Conservation (phyloP, 208 protist species). For the Blechomonas ayalai region DNA sequence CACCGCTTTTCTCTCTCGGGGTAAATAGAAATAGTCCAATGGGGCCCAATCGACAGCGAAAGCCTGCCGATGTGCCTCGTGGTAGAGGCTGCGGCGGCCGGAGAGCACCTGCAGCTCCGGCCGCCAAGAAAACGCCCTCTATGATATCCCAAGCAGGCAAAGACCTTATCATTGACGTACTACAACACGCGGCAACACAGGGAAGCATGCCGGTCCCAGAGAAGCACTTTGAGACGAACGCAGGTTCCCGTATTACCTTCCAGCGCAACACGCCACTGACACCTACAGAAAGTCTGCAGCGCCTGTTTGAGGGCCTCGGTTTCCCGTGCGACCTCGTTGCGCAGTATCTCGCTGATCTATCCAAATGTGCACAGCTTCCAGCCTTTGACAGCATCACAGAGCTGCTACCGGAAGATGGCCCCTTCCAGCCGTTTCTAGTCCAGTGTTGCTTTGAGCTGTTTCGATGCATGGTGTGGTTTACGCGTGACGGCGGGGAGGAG, state of each 20-base stretch:
- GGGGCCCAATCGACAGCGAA: constrained; percentile 75
- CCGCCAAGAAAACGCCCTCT: constrained; percentile 30
- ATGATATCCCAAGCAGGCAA: constrained; percentile 62
- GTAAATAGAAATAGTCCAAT: no score
- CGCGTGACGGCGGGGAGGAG: constrained; percentile 27
- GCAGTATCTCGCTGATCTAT: constrained; percentile 73
- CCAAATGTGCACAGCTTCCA: constrained; percentile 32
- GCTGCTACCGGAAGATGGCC: constrained; percentile 45
- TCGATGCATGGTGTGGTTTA: constrained; percentile 73
- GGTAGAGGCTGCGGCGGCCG: constrained; percentile 23
- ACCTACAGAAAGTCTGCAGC: constrained; percentile 61
- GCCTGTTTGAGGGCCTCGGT: constrained; percentile 75
- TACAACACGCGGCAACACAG: constrained; percentile 80
- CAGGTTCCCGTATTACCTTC: constrained; percentile 52
- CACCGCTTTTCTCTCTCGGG: no score
- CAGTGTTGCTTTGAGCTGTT: constrained; percentile 80
- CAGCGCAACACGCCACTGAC: constrained; percentile 74
- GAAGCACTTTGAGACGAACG: constrained; percentile 74
- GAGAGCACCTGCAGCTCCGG: constrained; percentile 3
- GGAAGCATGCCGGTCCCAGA: constrained; percentile 73
- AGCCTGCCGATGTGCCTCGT: constrained; percentile 19
- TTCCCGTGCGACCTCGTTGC: constrained; percentile 77
- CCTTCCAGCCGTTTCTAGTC: constrained; percentile 73
- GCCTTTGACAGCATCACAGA: constrained; percentile 49
- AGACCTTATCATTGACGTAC: constrained; percentile 85